Base-by-base conservation (phyloP, 805 yeast genomes). In the Yarrowia sp. region DNA sequence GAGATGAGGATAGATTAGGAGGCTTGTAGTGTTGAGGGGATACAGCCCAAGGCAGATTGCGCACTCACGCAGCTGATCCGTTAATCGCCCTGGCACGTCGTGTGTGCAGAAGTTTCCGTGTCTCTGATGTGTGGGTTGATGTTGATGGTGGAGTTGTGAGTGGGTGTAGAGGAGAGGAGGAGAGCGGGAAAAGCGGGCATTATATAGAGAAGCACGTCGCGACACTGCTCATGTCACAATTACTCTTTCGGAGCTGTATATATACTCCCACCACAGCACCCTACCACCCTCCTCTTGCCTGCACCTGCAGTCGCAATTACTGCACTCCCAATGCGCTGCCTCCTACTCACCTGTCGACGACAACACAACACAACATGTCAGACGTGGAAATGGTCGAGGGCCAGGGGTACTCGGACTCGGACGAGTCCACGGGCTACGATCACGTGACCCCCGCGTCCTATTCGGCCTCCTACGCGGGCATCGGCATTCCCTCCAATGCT, bases 301-400 rank as follows among this genome's bases (percentile, higher is more conserved):
- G 6, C 38, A 16, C 31, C 27, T 24, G 27, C 27, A 24, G 29
- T 9, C n/a, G n/a, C n/a, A n/a, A n/a, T n/a, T n/a, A n/a, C n/a
- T 29, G 51, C 51, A 39, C 44, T 39, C 44, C 44, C 44, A 39
- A 39, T 39, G 44, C 51, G 51, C 35, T 44, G 51, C 51, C 51
- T 44, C 51, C 3, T 12, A 18, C 21, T 27, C 33, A 44, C 51
- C 44, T 6, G 13, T 16, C 36, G 33, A 29, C 55, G 38, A 47
- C 55, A 19, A 21, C 55, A 47, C 36, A 35, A 31, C 55, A 8
- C 35, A 51, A 35, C 42, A 51, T 51, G 58, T 51, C 58, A 33
- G 58, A 51, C 58, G 42, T 51, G 58, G 58, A 51, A 51, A 51
- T 51, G 58, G 61, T 55, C 61, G 61, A 55, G 61, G 61, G 61